phyloP scores from a whole-genome alignment of 805 yeast genomes.

The Hanseniaspora valbyensis region DNA sequence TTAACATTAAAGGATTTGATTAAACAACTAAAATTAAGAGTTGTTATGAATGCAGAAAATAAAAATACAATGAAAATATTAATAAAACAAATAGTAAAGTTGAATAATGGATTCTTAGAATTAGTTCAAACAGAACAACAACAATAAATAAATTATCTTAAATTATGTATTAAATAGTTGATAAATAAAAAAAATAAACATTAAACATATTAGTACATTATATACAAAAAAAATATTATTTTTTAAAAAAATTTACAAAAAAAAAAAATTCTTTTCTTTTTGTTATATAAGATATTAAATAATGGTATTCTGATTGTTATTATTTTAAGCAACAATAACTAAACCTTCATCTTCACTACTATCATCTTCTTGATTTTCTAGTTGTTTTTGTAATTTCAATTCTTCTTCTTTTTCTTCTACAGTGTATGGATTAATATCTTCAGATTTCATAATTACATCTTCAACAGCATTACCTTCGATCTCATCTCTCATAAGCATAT shows the following conservation, averaged over 20 bases:
- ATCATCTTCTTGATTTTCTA: conserved; percentile 20
- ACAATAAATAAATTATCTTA: background rate
- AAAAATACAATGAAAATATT: conserved; percentile 47
- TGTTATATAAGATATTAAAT: too few species aligned
- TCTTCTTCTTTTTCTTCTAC: conserved; percentile 34
- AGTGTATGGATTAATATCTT: conserved; percentile 25
- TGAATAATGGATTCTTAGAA: conserved; percentile 30
- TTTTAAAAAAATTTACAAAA: background rate
- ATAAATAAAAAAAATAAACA: too few species aligned
- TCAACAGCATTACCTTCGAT: conserved; percentile 37
- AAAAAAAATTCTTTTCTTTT: background rate
- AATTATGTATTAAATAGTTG: background rate
- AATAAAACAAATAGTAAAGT: conserved; percentile 46
- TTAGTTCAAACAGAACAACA: conserved; percentile 3
- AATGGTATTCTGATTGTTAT: background rate
- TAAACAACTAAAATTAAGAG: conserved; percentile 47
- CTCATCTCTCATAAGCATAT: conserved; percentile 88
- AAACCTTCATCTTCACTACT: conserved; percentile 27
- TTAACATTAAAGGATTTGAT: conserved; percentile 54
- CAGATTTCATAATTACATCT: conserved; percentile 37
- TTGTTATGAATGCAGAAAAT: conserved; percentile 53
- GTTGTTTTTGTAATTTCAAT: conserved; percentile 19
- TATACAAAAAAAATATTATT: background rate
- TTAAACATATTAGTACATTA: too few species aligned
- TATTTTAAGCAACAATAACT: conserved; percentile 29